Conservation (phyloP, 495 filamentous ascomycete genomes). For the Evernia prunastri region DNA sequence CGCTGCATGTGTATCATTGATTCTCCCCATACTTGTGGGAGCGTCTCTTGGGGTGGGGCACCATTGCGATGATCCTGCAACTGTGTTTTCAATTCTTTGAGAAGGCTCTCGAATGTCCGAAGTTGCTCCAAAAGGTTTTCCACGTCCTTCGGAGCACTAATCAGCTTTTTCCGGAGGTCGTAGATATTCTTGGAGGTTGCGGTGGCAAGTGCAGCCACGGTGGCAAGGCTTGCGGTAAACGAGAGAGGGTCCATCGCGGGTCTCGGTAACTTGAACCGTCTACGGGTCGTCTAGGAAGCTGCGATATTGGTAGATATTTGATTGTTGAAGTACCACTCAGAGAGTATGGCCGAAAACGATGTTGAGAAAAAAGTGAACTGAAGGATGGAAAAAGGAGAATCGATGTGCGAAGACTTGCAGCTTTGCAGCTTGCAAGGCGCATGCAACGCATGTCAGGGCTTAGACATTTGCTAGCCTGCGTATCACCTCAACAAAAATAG, state of each 20-base stretch:
- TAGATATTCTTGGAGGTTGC: constrained; percentile 7
- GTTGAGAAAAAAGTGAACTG: not conserved
- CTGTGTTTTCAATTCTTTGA: not conserved
- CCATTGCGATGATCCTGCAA: not conserved
- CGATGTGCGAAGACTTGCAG: not conserved
- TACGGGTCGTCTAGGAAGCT: not conserved
- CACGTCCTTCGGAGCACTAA: constrained; percentile 7
- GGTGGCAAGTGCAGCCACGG: not conserved
- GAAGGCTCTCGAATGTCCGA: not conserved
- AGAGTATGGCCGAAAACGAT: not conserved
- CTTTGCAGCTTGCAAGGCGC: constrained; percentile 3
- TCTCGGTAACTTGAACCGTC: not conserved
- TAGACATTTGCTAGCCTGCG: too few species aligned
- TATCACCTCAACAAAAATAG: too few species aligned
- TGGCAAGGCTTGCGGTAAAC: constrained; percentile 10
- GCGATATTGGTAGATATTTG: not conserved
- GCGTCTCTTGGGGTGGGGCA: not conserved
- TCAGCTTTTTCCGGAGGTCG: constrained; percentile 1
- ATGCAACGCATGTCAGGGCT: not conserved
- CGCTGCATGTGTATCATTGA: constrained; percentile 1
- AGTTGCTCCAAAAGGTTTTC: constrained; percentile 12
- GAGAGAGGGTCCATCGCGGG: constrained; percentile 2
- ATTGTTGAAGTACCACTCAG: not conserved
- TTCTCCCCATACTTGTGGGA: not conserved
- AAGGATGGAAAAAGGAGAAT: not conserved